These are phyloP conservation scores for Antarctomyces pellizariae DNA, from an alignment of 495 filamentous ascomycete species.

Conservation along the genomic window DNA sequence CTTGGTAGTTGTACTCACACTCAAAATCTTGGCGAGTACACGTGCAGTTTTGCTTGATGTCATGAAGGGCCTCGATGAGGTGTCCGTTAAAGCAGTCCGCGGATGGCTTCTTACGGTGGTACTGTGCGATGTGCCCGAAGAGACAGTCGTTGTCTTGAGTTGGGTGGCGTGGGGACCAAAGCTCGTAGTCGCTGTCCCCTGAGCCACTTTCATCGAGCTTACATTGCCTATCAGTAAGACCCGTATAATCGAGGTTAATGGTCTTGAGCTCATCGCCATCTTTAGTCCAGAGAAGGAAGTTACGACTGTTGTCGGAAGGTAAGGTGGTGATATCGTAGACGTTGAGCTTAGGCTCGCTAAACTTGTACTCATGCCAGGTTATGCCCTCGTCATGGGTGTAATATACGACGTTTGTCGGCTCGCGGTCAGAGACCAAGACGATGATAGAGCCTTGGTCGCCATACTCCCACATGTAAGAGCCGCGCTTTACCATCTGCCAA, in stretches of 20 bases:
- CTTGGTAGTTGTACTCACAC: slow-evolving; percentile 91
- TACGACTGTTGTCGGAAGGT: slow-evolving; percentile 67
- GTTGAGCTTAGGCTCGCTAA: slow-evolving; percentile 34
- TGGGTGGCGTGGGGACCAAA: slow-evolving; percentile 72
- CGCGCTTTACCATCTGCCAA: slow-evolving; percentile 70
- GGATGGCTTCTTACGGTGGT: slow-evolving; percentile 62
- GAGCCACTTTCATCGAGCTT: slow-evolving; percentile 33
- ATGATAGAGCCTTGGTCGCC: slow-evolving; percentile 85
- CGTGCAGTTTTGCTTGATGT: slow-evolving; percentile 45
- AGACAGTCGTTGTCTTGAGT: slow-evolving; percentile 52
- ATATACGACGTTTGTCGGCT: slow-evolving; percentile 40
- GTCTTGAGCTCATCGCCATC: slow-evolving; percentile 30
- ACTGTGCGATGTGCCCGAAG: slow-evolving; percentile 77
- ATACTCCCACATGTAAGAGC: slow-evolving; percentile 74
- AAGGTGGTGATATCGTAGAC: slow-evolving; percentile 66
- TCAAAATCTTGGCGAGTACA: slow-evolving; percentile 77
- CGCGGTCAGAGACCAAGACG: slow-evolving; percentile 43
- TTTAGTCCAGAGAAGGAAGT: slow-evolving; percentile 73
- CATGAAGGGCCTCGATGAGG: slow-evolving; percentile 41
- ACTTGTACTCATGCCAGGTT: slow-evolving; percentile 50
- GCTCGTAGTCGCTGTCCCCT: slow-evolving; percentile 54
- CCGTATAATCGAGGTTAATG: slow-evolving; percentile 71
- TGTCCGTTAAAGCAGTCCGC: slow-evolving; percentile 57
- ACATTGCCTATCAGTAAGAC: slow-evolving; percentile 45
- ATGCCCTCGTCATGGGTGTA: slow-evolving; percentile 64